Base-by-base conservation (phyloP, 2,329 filamentous ascomycete species). In the Zymoseptoria crescenta region DNA sequence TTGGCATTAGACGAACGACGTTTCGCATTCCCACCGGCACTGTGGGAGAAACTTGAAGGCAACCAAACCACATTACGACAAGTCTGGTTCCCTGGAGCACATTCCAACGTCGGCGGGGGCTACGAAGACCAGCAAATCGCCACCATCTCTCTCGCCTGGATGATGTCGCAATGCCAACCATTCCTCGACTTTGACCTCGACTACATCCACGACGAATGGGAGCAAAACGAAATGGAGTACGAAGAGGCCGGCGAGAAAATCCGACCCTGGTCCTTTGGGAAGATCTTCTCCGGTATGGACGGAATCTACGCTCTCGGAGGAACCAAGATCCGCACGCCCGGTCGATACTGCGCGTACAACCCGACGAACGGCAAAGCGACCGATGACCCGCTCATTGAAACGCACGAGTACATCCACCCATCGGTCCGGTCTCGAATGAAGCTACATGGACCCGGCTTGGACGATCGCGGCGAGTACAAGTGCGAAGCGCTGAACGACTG, bases 81-180 rank as follows among this genome's bases (percentile, higher is more conserved):
- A 65, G 75, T 77, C 5, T 80, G 77, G 77, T 80, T 79, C 59
- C 76, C 76, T 0, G 77, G 77, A 16, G 75, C 74, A 1, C 77
- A 80, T 59, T 66, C 68, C 24, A 78, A 79, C 58, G 62, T 79
- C 9, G 77, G 77, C 8, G 77, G 77, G n/a, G 77, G 76, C 8
- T 74, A 73, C 55, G 69, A 72, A 27, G 76, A 79, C 57, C 74
- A 76, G 61, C 75, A 80, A 30, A 73, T 80, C 35, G 75, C 78
- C 9, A 79, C 81, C 49, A 80, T 83, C 28, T 76, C 77, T 4
- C 69, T 83, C 1, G 81, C 80, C 3, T 83, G 81, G 81, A 83
- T 83, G 81, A 80, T 83, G 66, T 75, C 76, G 55, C 79, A 82
- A 58, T 68, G 81, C 51, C 72, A 76, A 56, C 74, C 74, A 1